Evolutionary conservation across 139 green algal species (phyloP), one percentile per base, ranked within the genome.

Genomic region (Micractinium sp.): DNA sequence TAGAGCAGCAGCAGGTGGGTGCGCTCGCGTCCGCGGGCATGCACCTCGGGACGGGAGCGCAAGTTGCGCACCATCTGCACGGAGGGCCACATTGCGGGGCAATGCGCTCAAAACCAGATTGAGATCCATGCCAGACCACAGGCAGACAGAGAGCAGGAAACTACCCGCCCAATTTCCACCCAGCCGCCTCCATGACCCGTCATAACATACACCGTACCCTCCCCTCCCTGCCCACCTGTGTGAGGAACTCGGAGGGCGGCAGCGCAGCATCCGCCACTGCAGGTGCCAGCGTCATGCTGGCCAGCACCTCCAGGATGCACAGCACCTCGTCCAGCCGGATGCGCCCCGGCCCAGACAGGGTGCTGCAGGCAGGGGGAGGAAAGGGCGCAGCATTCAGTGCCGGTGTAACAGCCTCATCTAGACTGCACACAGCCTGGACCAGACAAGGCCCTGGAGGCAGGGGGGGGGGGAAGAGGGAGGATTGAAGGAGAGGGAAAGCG

Each of bases 1-100:
- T 95, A 96, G 39, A 96, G 61, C 38, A 92, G 76, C 74, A 96
- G 90, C 81, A 96, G 89, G 90, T 96, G 94, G 23, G 89, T 89
- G 31, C 91, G 80, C 76, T 94, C 92, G 7, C 91, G 82, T 19
- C 90, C 90, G 78, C 89, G 74, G 14, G 75, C 74, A 1, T 15
- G 20, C 60, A 85, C 23, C 79, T 90, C 77, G 36, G 88, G 76
- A 29, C 73, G 84, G 13, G 75, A 47, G 18, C 90, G 35, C 85
- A 92, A 41, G 66, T 88, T 53, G 31, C 18, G 22, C 75, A 92
- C 66, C 86, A 87, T 56, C 81, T 87, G 78, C 66, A 25, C 13
- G 35, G 31, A 73, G 38, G 84, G 63, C 31, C 12, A 56, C 5
- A 9, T 5, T 56, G 47, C 5, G 47, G 47, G 47, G 47, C 47